These are phyloP conservation scores for Trypanosoma cruzi DNA, from an alignment of 208 protist genomes.

Conservation along the genomic window DNA sequence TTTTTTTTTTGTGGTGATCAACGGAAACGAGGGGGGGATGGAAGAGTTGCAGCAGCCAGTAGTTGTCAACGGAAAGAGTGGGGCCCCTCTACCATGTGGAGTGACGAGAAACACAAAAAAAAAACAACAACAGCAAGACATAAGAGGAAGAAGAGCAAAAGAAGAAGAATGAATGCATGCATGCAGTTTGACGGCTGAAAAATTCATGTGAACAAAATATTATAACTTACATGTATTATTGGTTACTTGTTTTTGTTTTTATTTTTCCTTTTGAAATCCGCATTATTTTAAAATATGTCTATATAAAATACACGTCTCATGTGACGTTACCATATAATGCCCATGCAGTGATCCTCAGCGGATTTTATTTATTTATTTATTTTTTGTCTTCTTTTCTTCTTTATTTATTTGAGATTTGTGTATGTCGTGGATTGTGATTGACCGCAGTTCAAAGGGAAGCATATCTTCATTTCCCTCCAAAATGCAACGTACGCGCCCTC, in stretches of 20 bases:
- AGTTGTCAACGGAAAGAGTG: no score
- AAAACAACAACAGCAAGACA: no score
- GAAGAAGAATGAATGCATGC: neutral
- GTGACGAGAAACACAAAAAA: no score
- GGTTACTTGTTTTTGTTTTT: slow-evolving; percentile 14
- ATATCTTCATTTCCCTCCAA: neutral
- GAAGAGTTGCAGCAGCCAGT: no score
- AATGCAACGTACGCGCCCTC: neutral
- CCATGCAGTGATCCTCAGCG: no score
- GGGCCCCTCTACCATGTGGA: no score
- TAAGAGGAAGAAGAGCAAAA: neutral
- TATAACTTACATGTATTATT: no score
- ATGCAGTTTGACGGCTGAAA: neutral
- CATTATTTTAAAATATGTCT: neutral
- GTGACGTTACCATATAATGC: no score
- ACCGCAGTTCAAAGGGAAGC: slow-evolving; percentile 1
- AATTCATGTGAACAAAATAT: no score
- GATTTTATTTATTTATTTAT: slow-evolving; percentile 26
- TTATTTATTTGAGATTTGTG: slow-evolving; percentile 20
- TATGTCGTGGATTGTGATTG: slow-evolving; percentile 20
- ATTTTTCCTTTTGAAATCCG: neutral
- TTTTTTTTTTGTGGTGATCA: neutral
- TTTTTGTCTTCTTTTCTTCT: slow-evolving; percentile 1
- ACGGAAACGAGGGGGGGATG: no score
- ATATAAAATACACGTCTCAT: no score